Percentiles rank a stretch among this genome's conserved stretches.
Conservation (phyloP, 2,329 filamentous ascomycete genomes). For the Alternaria consortialis region DNA sequence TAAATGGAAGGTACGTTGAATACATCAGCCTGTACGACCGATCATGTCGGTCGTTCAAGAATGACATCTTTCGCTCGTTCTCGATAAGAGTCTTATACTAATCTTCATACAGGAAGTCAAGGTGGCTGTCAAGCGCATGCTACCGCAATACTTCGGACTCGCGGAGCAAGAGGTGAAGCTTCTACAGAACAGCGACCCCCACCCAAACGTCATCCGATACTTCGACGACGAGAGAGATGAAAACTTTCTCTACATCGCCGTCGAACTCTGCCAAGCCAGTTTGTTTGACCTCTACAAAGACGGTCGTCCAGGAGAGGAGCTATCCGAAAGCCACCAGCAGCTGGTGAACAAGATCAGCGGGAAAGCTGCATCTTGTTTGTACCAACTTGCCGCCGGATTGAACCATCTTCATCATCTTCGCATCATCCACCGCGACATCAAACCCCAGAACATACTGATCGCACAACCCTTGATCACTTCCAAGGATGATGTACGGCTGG, state of each 20-base stretch:
- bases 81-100: conserved; percentile 10
- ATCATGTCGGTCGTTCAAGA: neutral
- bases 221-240: conserved; percentile 89
- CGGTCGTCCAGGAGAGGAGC: conserved; percentile 53
- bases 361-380: conserved; percentile 81
- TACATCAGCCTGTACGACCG: neutral
- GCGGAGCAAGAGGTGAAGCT: conserved; percentile 93
- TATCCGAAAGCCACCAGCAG: conserved; percentile 69
- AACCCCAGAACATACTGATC: conserved; percentile 96
- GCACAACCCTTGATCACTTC: conserved; percentile 73
- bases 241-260: conserved; percentile 93
- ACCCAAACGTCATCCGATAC: conserved; percentile 96
- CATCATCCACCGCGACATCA: conserved; percentile 96
- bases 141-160: conserved; percentile 94
- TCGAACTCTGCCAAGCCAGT: conserved; percentile 93
- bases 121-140: conserved; percentile 95
- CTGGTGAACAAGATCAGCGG: conserved; percentile 76
- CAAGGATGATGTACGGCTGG: conserved; percentile 76
- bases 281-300: conserved; percentile 90
- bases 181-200: conserved; percentile 91
- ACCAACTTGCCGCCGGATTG: conserved; percentile 89
- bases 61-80: neutral
- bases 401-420: conserved; percentile 88
- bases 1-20: conserved; percentile 72
- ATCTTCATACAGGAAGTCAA: conserved; percentile 68